Evolutionary conservation across 176 grass and related monocot genomes (phyloP), one percentile per base, ranked within the genome.

Genomic region (Carex parvula): DNA sequence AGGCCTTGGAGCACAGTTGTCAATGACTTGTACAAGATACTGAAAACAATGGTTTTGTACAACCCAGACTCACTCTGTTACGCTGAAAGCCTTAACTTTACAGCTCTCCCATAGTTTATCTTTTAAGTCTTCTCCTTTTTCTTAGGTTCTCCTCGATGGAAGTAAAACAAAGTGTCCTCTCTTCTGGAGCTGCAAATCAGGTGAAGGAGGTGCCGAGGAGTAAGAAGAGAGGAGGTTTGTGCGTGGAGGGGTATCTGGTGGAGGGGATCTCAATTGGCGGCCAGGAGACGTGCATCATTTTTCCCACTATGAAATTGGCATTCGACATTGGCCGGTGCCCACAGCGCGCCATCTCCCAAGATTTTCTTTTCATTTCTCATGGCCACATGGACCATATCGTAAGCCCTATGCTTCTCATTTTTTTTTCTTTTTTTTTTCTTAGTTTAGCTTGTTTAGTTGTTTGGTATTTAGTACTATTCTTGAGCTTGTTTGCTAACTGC

Each of bases 311-410:
- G 35, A 98, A 90, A 76, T 26, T 87, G 60, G 95, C 95, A 60
- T 98, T 98, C 89, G 95, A 98, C 87, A 98, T 98, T 33, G 95
- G 95, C 5, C 87, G 95, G 74, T 98, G 95, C 83, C 95, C 95
- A 7, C 92, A 98, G 82, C 87, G 92, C 54, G 89, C 95, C 62
- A 85, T 94, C 72, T 77, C 91, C 16, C 95, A 98, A 87, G 95
- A 98, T 16, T 98, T 98, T 82, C 89, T 98, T 20, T 94, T 98
- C 89, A 85, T 98, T 88, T 94, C 91, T 71, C 95, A 98, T 84
- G 95, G 91, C 39, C 95, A 98, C 86, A 90, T 98, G 57, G 95
- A 98, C 81, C 95, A 98, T 68, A 93, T 95, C 35, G 89, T 91
- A 85, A 77, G 21, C 2, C 26, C 24, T 18, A 7, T 64, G 48